phyloP scores from a whole-genome alignment of 1,284 basidiomycete species.

The Rhodotorula sp. region DNA sequence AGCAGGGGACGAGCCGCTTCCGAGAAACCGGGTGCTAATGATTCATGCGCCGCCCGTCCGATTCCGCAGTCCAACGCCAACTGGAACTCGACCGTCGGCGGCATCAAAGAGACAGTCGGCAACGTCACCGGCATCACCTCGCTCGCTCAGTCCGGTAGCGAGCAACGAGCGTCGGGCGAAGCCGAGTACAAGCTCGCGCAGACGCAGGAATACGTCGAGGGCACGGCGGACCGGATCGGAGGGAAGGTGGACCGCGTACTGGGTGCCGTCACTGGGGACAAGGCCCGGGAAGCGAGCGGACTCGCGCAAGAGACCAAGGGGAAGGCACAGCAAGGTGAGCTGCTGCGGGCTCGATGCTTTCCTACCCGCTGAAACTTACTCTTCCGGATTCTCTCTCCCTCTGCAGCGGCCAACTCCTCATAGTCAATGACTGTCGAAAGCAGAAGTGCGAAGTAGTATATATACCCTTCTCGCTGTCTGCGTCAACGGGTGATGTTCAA shows the following conservation, averaged over 20 bases:
- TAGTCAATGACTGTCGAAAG: neutral
- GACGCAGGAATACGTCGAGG: conserved; percentile 27
- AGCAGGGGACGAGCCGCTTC: neutral
- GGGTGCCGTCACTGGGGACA: conserved; percentile 34
- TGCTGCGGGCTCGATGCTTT: neutral
- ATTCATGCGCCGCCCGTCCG: neutral
- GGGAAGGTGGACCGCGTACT: conserved; percentile 37
- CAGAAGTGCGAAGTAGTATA: too few species aligned
- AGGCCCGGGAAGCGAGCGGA: conserved; percentile 23
- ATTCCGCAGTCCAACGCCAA: conserved; percentile 21
- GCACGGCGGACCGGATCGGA: conserved; percentile 23
- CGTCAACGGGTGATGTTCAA: too few species aligned
- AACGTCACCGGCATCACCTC: conserved; percentile 20
- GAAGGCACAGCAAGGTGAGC: conserved; percentile 31
- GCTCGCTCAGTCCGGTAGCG: conserved; percentile 19
- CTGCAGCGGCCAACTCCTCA: conserved; percentile 2
- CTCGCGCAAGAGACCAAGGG: conserved; percentile 27
- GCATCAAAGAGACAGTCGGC: conserved; percentile 27
- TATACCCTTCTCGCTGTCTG: too few species aligned
- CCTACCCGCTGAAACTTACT: neutral
- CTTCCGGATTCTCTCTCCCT: neutral
- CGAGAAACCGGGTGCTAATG: neutral
- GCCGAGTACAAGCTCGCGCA: conserved; percentile 35
- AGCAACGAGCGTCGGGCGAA: conserved; percentile 28
- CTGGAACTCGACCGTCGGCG: conserved; percentile 29